Conservation (phyloP, 352 stramenopile genomes). For the Globisporangium cederbergense region DNA sequence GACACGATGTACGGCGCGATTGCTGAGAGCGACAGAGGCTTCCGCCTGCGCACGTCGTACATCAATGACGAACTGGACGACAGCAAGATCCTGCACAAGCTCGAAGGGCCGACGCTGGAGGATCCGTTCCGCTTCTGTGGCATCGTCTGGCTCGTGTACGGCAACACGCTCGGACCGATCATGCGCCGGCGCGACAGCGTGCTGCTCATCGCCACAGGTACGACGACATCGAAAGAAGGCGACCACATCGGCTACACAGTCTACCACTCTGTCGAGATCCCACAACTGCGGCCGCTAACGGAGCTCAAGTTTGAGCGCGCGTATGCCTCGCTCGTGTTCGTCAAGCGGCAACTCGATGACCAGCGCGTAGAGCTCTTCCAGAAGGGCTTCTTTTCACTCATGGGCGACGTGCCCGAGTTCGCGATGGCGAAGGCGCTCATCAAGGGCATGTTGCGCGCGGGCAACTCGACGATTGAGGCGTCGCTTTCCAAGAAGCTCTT, state of each 20-base stretch:
- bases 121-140: slow-evolving; percentile 24
- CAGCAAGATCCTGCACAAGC: slow-evolving; percentile 15
- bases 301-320: slow-evolving; percentile 24
- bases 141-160: slow-evolving; percentile 14
- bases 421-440: slow-evolving; percentile 16
- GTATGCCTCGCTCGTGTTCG: slow-evolving; percentile 33
- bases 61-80: slow-evolving; percentile 16
- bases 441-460: slow-evolving; percentile 23
- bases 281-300: slow-evolving; percentile 12
- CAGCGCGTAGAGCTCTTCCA: slow-evolving; percentile 35
- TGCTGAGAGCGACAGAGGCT: slow-evolving; percentile 10
- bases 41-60: slow-evolving; percentile 16
- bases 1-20: slow-evolving; percentile 21
- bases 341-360: slow-evolving; percentile 38
- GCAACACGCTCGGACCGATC: slow-evolving; percentile 16
- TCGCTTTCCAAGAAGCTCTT: slow-evolving; percentile 40
- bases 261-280: slow-evolving; percentile 35
- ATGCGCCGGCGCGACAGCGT: slow-evolving; percentile 31
- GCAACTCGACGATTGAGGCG: slow-evolving; percentile 31
- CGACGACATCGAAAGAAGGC: slow-evolving; percentile 21
- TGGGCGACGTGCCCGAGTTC: slow-evolving; percentile 29
- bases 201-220: slow-evolving; percentile 29
- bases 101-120: slow-evolving; percentile 15
- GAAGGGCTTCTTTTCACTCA: slow-evolving; percentile 37
- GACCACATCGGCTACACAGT: slow-evolving; percentile 39